Base-by-base conservation (phyloP, 2,329 filamentous ascomycete genomes). In the Hymenoscyphus fructigenus region DNA sequence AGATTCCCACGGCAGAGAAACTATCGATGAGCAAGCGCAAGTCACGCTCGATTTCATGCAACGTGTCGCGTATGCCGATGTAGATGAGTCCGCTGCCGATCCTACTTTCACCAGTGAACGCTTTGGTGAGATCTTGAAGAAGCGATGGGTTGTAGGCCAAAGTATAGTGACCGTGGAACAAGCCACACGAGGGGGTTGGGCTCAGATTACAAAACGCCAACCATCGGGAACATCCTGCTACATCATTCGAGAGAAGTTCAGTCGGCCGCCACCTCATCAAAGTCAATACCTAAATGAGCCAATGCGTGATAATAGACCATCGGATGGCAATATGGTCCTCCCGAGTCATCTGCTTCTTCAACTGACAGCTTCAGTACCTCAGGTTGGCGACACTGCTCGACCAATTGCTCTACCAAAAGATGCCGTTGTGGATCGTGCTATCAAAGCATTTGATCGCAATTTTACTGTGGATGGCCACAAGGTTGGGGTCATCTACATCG, bases 1-100 rank as follows among this genome's bases (percentile, higher is more conserved):
- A 9, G 92, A 97, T 73, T 84, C 85, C 28, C 85, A 89, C 65
- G 92, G 92, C 17, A 87, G 85, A 50, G 88, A 92, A 63, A 86
- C 85, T 58, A 85, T 93, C 38, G 94, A 98, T 75, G 94, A 99
- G 76, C 94, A 97, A 77, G 94, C 93, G 5, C 85, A 96, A 70
- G 93, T 96, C 38, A 95, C 95, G 9, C 88, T 98, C 62, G 95
- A 99, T 76, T 92, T 98, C 77, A 93, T 97, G 90, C 92, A 95
- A 75, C 85, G 93, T 72, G 90, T 93, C 20, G 88, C 92, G 1
- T 97, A 90, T 75, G 92, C 92, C 0, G 92, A 97, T 75, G 85
- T 92, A 38, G 91, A 93, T 67, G 91, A 96, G 73, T 92, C 89
- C 7, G 82, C 81, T 1, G 83, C 86, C 15, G 86, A 91, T 65